phyloP scores from a whole-genome alignment of 768 basidiomycete species.

The Tulasnella sp. region DNA sequence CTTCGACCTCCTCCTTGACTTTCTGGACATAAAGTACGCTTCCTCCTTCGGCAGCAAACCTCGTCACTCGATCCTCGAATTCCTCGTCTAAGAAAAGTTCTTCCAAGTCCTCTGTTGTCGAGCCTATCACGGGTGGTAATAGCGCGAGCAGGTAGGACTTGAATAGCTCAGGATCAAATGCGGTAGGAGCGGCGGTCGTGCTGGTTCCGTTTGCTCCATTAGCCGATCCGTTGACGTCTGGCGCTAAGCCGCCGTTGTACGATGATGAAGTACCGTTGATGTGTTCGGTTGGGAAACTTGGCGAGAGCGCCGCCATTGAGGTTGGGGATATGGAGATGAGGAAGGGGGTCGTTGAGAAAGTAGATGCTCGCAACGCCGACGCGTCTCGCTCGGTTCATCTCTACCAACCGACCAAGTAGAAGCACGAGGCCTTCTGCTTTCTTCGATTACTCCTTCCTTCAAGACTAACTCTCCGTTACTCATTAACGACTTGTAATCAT shows the following conservation, averaged over 20 bases:
- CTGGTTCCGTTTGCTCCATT: conserved; percentile 4
- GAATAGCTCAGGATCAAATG: conserved; percentile 66
- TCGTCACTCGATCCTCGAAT: conserved; percentile 65
- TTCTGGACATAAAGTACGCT: conserved; percentile 80
- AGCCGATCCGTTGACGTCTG: conserved; percentile 9
- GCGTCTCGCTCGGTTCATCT: background rate
- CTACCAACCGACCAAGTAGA: conserved; percentile 1
- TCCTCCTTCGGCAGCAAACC: conserved; percentile 68
- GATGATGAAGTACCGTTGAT: conserved; percentile 1
- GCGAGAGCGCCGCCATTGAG: conserved; percentile 8
- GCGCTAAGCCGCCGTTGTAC: background rate
- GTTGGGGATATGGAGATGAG: background rate
- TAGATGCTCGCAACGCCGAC: background rate
- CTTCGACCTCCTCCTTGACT: conserved; percentile 63
- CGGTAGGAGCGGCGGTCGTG: conserved; percentile 5
- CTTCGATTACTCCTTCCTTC: background rate
- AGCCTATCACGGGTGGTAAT: conserved; percentile 77
- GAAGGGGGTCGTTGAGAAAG: background rate
- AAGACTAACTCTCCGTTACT: background rate
- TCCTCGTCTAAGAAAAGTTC: conserved; percentile 59
- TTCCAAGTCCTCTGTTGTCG: conserved; percentile 54
- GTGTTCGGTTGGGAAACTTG: conserved; percentile 1
- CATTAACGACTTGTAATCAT: conserved; percentile 40
- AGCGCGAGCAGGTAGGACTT: conserved; percentile 61
- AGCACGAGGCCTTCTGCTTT: background rate